Conservation (phyloP, 495 filamentous ascomycete genomes). For the Podospora sp. region DNA sequence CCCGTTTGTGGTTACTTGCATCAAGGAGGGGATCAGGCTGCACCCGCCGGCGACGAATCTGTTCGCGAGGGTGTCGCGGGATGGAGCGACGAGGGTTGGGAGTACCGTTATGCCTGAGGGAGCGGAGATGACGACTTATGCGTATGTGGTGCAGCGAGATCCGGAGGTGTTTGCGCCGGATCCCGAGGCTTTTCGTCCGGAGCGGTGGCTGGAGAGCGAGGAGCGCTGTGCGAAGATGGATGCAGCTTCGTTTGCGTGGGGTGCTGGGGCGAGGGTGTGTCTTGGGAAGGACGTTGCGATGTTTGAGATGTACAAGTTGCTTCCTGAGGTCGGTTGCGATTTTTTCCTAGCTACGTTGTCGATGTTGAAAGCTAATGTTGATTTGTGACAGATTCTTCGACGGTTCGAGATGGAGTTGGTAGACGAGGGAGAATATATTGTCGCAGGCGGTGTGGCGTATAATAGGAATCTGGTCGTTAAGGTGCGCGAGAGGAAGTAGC, state of each 20-base stretch:
- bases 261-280: constrained; percentile 56
- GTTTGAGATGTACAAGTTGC: constrained; percentile 65
- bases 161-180: constrained; percentile 48
- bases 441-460: constrained; percentile 17
- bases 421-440: constrained; percentile 16
- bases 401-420: constrained; percentile 49
- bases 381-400: constrained; percentile 44
- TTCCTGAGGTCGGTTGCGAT: constrained; percentile 47
- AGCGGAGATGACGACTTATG: constrained; percentile 29
- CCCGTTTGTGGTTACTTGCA: constrained; percentile 58
- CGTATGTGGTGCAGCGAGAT: constrained; percentile 39
- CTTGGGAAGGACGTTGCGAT: constrained; percentile 63
- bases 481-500: not conserved
- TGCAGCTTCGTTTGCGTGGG: constrained; percentile 48
- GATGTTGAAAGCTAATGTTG: too few relatives aligned
- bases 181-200: constrained; percentile 53
- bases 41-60: constrained; percentile 54
- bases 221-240: constrained; percentile 21
- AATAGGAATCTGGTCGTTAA: constrained; percentile 9
- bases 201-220: constrained; percentile 42
- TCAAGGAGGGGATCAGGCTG: constrained; percentile 60
- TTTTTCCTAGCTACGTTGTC: too few relatives aligned
- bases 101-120: constrained; percentile 55
- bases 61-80: constrained; percentile 55
- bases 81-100: constrained; percentile 51